Conservation (phyloP, 768 basidiomycete species). For the Coprinopsis marcescibilis region DNA sequence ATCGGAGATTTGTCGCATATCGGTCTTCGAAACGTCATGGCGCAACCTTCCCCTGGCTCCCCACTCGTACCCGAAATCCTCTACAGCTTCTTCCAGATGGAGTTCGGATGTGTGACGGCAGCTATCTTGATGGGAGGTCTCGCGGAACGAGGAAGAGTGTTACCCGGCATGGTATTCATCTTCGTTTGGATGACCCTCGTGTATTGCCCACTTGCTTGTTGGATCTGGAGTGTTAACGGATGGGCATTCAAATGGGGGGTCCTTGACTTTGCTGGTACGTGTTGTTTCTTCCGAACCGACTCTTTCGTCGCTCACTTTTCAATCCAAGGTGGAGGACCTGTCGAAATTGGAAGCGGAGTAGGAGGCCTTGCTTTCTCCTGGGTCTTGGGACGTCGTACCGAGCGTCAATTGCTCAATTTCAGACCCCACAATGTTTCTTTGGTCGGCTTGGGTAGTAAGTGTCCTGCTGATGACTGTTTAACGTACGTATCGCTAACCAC, state of each 20-base stretch:
- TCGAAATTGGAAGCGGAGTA: slow-evolving; percentile 83
- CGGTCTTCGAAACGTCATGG: slow-evolving; percentile 68
- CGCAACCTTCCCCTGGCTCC: slow-evolving; percentile 69
- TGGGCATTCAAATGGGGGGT: slow-evolving; percentile 86
- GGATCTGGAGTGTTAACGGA: slow-evolving; percentile 77
- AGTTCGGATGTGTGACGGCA: slow-evolving; percentile 78
- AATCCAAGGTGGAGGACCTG: slow-evolving; percentile 68
- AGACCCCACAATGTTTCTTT: slow-evolving; percentile 84
- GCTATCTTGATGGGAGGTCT: slow-evolving; percentile 73
- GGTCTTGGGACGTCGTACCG: slow-evolving; percentile 78
- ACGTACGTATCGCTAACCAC: slow-evolving; percentile 1
- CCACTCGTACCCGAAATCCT: slow-evolving; percentile 77
- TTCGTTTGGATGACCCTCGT: slow-evolving; percentile 86
- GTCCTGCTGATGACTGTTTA: not conserved
- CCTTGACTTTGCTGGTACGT: slow-evolving; percentile 78
- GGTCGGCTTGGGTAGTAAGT: slow-evolving; percentile 69
- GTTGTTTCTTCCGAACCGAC: slow-evolving; percentile 6
- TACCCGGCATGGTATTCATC: slow-evolving; percentile 75
- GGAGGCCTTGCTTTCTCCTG: slow-evolving; percentile 82
- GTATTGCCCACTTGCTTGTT: slow-evolving; percentile 83
- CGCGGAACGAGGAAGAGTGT: slow-evolving; percentile 80
- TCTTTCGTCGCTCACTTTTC: slow-evolving; percentile 4
- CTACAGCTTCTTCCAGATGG: slow-evolving; percentile 85
- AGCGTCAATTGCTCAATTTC: slow-evolving; percentile 70
- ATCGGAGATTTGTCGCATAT: slow-evolving; percentile 80